Percentiles rank a stretch among this genome's conserved stretches.
Conservation (phyloP, 331 rosid genomes). For the Stylosanthes scabra region DNA sequence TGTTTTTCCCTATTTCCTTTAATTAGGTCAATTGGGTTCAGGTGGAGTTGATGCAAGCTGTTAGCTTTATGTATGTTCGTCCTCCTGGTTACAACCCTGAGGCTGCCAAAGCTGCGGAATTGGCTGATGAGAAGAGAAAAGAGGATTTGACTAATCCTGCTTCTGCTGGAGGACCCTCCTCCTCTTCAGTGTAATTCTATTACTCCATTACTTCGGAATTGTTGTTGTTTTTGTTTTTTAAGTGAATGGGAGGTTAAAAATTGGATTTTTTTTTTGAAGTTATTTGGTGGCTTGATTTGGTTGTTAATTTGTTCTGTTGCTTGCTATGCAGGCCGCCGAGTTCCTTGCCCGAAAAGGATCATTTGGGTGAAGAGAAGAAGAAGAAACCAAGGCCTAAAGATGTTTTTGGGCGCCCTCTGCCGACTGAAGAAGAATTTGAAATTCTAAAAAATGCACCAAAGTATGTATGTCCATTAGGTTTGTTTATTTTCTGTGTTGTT, state of each 20-base stretch:
- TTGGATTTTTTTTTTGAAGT: neutral
- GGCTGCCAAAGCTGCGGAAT: constrained; percentile 93
- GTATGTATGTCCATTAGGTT: constrained; percentile 58
- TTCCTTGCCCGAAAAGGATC: constrained; percentile 42
- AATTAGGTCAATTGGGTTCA: constrained; percentile 25
- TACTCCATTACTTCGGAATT: neutral
- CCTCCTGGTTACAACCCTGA: constrained; percentile 97
- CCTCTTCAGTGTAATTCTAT: constrained; percentile 59
- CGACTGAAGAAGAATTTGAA: constrained; percentile 92
- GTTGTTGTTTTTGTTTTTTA: neutral
- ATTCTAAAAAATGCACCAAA: constrained; percentile 91
- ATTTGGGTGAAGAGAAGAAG: constrained; percentile 58
- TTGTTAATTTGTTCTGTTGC: constrained; percentile 2
- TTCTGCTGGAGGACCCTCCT: constrained; percentile 52
- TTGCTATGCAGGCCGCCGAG: constrained; percentile 48
- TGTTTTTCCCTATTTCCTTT: neutral
- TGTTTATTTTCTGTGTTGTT: constrained; percentile 5
- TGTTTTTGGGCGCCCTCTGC: constrained; percentile 93
- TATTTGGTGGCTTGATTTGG: neutral
- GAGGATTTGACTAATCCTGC: constrained; percentile 50
- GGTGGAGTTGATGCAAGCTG: constrained; percentile 97
- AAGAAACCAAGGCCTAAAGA: constrained; percentile 88
- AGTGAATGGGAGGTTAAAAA: neutral
- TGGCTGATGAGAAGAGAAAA: constrained; percentile 67
- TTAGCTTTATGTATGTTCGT: constrained; percentile 98